Evolutionary conservation across 345 rosid species (phyloP).

Genomic region (Angophora floribunda): DNA sequence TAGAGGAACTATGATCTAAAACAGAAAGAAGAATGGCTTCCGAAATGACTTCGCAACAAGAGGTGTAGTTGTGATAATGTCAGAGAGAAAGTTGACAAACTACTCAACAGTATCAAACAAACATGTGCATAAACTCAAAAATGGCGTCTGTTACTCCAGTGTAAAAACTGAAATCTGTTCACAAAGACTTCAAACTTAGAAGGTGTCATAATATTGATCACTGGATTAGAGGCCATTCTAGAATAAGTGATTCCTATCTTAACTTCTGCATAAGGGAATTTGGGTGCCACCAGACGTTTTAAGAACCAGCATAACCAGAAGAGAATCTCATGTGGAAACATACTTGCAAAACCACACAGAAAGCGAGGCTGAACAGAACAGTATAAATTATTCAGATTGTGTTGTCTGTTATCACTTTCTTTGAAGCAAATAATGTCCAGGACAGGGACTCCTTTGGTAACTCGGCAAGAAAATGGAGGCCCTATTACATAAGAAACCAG

Average conservation of each 20-base stretch:
- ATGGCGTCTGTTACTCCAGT: neutral
- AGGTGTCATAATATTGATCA: neutral
- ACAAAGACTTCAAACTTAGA: neutral
- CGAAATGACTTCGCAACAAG: neutral
- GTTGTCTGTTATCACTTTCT: neutral
- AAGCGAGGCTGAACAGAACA: neutral
- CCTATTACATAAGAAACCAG: neutral
- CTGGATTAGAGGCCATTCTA: neutral
- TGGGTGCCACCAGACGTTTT: neutral
- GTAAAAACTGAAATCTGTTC: neutral
- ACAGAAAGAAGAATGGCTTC: neutral
- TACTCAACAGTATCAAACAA: neutral
- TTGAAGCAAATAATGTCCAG: neutral
- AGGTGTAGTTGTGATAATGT: neutral
- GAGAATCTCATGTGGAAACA: neutral
- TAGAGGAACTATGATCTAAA: neutral
- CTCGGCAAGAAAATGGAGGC: neutral
- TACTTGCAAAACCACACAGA: neutral
- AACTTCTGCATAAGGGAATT: neutral
- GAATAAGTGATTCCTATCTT: neutral
- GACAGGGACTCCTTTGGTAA: neutral
- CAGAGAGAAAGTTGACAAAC: neutral
- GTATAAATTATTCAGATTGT: neutral
- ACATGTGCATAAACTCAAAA: neutral
- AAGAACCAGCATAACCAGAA: neutral